These are phyloP conservation scores for Knoxdaviesia proteae DNA, from an alignment of 2,329 filamentous ascomycete genomes.

Conservation along the genomic window DNA sequence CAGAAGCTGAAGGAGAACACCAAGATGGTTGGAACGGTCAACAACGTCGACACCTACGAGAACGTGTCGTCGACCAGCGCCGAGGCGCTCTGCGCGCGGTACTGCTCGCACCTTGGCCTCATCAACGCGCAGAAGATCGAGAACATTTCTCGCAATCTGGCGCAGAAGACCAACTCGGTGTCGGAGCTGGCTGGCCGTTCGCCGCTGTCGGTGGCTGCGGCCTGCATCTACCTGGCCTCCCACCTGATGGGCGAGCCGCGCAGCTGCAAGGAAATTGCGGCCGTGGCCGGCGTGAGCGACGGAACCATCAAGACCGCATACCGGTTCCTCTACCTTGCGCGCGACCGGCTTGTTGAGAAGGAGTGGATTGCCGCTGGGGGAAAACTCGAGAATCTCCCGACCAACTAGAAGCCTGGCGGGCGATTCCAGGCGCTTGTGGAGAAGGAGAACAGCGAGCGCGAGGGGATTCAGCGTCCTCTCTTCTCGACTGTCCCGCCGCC, in stretches of 20 bases:
- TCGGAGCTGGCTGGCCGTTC: constrained; percentile 80
- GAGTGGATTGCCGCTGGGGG: constrained; percentile 58
- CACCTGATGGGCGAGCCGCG: constrained; percentile 64
- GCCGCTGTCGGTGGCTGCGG: constrained; percentile 79
- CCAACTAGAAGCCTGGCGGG: constrained; percentile 3
- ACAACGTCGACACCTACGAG: constrained; percentile 48
- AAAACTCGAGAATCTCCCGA: constrained; percentile 49
- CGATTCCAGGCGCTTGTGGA: not conserved
- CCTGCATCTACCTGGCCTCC: constrained; percentile 91
- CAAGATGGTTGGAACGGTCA: constrained; percentile 19
- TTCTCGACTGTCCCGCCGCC: too few species aligned
- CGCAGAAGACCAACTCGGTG: constrained; percentile 54
- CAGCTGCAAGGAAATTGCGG: constrained; percentile 68
- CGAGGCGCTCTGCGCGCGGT: constrained; percentile 70
- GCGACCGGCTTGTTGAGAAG: constrained; percentile 52
- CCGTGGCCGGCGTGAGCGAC: constrained; percentile 76
- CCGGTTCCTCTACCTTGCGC: constrained; percentile 60
- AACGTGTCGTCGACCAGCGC: constrained; percentile 60
- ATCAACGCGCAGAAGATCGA: constrained; percentile 53
- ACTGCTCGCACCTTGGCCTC: constrained; percentile 63
- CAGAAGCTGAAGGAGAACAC: constrained; percentile 49
- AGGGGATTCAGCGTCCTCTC: too few species aligned
- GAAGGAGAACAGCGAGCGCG: not conserved
- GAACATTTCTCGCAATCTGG: constrained; percentile 60
- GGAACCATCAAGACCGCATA: constrained; percentile 94